A percentile compares a stretch with the other conserved stretches of the same genome.
These are phyloP conservation scores for Fusarium pseudoanthophilum DNA, from an alignment of 2,329 filamentous ascomycete species.

Conservation along the genomic window DNA sequence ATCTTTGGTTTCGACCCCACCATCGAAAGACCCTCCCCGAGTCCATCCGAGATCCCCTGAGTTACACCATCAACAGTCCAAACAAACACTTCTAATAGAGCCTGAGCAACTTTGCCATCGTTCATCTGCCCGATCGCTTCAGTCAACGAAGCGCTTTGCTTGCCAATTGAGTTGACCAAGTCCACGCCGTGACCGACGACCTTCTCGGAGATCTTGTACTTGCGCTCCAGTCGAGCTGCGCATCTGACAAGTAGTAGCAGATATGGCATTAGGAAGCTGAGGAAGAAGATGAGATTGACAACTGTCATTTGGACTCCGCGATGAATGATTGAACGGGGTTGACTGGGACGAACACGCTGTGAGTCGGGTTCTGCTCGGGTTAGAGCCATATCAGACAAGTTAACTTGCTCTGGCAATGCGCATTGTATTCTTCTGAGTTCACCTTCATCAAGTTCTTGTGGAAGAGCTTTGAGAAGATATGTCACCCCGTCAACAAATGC, in stretches of 20 bases:
- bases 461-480: constrained; percentile 72
- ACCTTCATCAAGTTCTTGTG: constrained; percentile 63
- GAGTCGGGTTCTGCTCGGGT: constrained; percentile 4
- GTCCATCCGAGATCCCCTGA: constrained; percentile 74
- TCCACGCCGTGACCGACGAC: constrained; percentile 74
- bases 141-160: constrained; percentile 67
- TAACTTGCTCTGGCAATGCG: constrained; percentile 41
- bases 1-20: constrained; percentile 31
- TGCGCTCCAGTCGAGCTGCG: constrained; percentile 71
- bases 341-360: not conserved
- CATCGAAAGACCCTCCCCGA: constrained; percentile 53
- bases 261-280: constrained; percentile 71
- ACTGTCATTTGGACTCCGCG: constrained; percentile 66
- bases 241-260: constrained; percentile 63
- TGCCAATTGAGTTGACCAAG: constrained; percentile 64
- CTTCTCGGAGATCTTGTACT: constrained; percentile 76
- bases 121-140: constrained; percentile 68
- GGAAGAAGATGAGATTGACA: constrained; percentile 66
- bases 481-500: constrained; percentile 72
- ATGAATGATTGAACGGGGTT: constrained; percentile 64
- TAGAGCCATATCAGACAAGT: not conserved
- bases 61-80: constrained; percentile 74
- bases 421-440: constrained; percentile 57
- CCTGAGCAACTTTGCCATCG: constrained; percentile 71
- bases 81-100: constrained; percentile 63